phyloP scores from a whole-genome alignment of 768 basidiomycete genomes.

The Podaxis rugospora region DNA sequence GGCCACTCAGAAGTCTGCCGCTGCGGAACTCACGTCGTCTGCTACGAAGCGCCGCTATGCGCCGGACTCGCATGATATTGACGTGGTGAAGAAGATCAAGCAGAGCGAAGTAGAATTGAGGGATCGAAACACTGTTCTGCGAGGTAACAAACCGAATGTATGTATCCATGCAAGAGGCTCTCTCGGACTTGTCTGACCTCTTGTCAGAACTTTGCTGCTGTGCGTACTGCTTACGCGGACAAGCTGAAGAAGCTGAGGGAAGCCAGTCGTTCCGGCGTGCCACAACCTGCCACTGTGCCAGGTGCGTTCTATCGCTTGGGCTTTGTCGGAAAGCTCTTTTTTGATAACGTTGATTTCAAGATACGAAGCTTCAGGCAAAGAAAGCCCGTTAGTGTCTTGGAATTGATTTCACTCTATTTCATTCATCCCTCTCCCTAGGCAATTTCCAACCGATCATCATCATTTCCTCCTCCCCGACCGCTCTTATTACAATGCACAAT shows the following conservation, averaged over 20 bases:
- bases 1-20: conserved; percentile 24
- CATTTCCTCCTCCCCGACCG: conserved; percentile 93
- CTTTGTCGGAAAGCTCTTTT: not conserved
- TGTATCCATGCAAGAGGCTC: conserved; percentile 19
- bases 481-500: conserved; percentile 97
- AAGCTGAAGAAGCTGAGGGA: conserved; percentile 79
- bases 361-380: conserved; percentile 58
- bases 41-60: conserved; percentile 75
- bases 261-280: conserved; percentile 46
- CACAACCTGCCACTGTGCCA: conserved; percentile 35
- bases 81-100: conserved; percentile 83
- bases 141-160: conserved; percentile 83
- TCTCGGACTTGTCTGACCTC: not conserved
- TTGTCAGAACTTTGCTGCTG: conserved; percentile 74
- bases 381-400: conserved; percentile 56
- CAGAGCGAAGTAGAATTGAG: conserved; percentile 73
- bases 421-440: conserved; percentile 25
- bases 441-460: conserved; percentile 92
- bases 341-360: conserved; percentile 18
- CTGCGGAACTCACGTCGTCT: conserved; percentile 34
- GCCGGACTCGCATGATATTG: conserved; percentile 71
- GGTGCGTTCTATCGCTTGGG: conserved; percentile 22
- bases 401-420: not conserved
- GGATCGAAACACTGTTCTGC: conserved; percentile 78
- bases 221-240: conserved; percentile 63